phyloP scores from a whole-genome alignment of 768 basidiomycete genomes.

The Dioszegia aurantiaca region DNA sequence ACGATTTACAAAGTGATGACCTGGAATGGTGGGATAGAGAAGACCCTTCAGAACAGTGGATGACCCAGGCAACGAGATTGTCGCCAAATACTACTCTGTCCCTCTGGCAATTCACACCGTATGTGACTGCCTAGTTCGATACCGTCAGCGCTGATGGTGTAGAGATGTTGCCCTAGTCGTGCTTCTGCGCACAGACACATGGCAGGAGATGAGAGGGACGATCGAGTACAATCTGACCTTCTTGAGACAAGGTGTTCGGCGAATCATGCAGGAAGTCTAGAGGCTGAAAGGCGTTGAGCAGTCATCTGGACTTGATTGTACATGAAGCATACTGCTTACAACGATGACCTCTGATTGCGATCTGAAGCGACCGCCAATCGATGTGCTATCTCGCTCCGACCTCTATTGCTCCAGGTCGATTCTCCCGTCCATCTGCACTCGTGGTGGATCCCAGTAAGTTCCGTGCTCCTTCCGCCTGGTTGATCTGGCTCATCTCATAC shows the following conservation, averaged over 20 bases:
- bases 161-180: constrained; percentile 42
- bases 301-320: no score
- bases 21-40: constrained; percentile 47
- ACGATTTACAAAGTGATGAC: constrained; percentile 23
- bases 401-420: no score
- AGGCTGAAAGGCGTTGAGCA: no score
- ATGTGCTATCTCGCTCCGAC: no score
- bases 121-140: no score
- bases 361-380: no score
- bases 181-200: constrained; percentile 43
- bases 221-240: constrained; percentile 52
- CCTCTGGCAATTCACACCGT: constrained; percentile 52
- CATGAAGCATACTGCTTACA: no score
- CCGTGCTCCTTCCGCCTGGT: no score
- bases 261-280: constrained; percentile 46
- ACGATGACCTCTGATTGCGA: no score
- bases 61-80: constrained; percentile 40
- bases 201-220: constrained; percentile 44
- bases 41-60: constrained; percentile 42
- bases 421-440: no score
- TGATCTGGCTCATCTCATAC: no score
- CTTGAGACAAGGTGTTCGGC: constrained; percentile 46
- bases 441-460: no score
- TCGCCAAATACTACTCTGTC: constrained; percentile 46
- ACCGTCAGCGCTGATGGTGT: neutral